These are phyloP conservation scores for Monilinia aucupariae DNA, from an alignment of 2,329 filamentous ascomycete genomes.

Conservation along the genomic window DNA sequence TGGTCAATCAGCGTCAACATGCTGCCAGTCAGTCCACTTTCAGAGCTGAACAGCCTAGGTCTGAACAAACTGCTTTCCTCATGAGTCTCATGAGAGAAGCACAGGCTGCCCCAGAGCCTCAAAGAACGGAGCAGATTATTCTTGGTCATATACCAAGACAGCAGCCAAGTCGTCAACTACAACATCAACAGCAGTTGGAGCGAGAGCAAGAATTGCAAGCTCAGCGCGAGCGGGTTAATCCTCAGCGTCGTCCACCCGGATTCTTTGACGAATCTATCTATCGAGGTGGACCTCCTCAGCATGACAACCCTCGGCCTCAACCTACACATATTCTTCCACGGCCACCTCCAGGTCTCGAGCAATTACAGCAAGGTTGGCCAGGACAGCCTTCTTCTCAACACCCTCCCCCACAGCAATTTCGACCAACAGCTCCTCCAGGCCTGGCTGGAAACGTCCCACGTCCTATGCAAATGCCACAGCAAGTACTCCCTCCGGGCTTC, in stretches of 20 bases:
- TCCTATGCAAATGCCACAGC: constrained; percentile 46
- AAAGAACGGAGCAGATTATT: constrained; percentile 48
- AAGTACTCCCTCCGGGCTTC: constrained; percentile 59
- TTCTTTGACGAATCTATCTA: constrained; percentile 32
- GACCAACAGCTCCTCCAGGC: constrained; percentile 52
- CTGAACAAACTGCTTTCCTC: constrained; percentile 71
- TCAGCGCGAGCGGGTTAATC: constrained; percentile 30
- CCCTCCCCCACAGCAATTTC: constrained; percentile 38
- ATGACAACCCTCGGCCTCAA: constrained; percentile 41
- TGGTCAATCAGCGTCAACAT: constrained; percentile 54
- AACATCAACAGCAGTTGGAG: constrained; percentile 44
- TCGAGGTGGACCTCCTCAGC: constrained; percentile 29
- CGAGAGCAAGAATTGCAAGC: constrained; percentile 33
- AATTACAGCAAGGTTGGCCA: constrained; percentile 41
- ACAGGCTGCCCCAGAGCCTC: constrained; percentile 45
- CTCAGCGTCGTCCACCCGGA: constrained; percentile 36
- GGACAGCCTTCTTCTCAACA: constrained; percentile 27
- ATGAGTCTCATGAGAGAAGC: constrained; percentile 71
- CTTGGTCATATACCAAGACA: constrained; percentile 41
- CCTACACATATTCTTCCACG: constrained; percentile 62
- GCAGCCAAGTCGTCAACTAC: constrained; percentile 37
- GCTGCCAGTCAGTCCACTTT: constrained; percentile 47
- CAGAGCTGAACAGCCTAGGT: constrained; percentile 44
- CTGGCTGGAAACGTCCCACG: constrained; percentile 40
- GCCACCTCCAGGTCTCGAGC: constrained; percentile 54